Evolutionary conservation across 495 filamentous ascomycete species (phyloP).

Genomic region (Hyaloscypha variabilis): DNA sequence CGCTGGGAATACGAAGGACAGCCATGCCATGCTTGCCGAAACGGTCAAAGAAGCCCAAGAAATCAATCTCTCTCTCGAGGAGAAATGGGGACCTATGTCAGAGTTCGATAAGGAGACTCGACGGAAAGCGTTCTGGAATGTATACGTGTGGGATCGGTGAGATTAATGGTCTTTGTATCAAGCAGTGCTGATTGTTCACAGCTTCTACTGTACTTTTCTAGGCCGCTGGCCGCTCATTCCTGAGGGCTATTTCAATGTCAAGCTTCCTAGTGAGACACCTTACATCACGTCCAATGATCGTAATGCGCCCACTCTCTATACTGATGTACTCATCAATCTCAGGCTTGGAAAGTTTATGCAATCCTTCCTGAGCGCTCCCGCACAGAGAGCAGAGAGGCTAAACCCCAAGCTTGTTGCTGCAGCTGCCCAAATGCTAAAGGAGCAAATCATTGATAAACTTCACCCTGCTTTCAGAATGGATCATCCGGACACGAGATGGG

Average conservation of each 20-base stretch:
- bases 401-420: background rate
- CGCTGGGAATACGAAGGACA: background rate
- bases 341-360: background rate
- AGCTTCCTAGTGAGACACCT: constrained; percentile 6
- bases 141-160: constrained; percentile 11
- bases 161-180: background rate
- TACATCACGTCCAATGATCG: background rate
- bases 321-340: background rate
- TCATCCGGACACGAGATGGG: constrained; percentile 3
- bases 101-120: constrained; percentile 5
- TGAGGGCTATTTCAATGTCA: background rate
- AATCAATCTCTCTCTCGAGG: constrained; percentile 6
- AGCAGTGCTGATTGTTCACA: background rate
- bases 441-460: background rate
- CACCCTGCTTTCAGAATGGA: background rate
- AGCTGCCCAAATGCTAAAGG: background rate
- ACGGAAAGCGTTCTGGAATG: background rate
- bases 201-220: constrained; percentile 10
- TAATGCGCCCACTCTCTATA: background rate
- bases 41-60: constrained; percentile 7
- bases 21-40: background rate
- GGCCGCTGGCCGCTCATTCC: constrained; percentile 1
- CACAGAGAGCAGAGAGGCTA: background rate
- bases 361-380: constrained; percentile 1
- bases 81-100: background rate